A percentile compares a stretch with the other conserved stretches of the same genome.
Evolutionary conservation across 2,329 filamentous ascomycete genomes (phyloP).

Genomic region (Epichloe aotearoae): DNA sequence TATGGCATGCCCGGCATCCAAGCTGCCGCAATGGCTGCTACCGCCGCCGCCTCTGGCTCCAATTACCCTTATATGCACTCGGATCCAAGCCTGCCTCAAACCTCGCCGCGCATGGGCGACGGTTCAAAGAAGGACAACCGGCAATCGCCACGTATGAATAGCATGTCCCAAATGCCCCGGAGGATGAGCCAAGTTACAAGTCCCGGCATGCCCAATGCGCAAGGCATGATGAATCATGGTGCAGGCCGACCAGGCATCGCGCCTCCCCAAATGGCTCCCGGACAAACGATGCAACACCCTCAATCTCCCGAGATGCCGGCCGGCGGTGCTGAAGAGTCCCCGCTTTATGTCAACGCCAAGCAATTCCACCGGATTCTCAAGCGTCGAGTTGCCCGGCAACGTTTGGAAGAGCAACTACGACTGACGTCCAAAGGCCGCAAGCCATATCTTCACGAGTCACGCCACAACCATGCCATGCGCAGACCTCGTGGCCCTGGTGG

Average conservation of each 20-base stretch:
- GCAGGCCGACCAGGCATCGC: slow-evolving; percentile 35
- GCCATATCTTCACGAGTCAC: slow-evolving; percentile 91
- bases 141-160: slow-evolving; percentile 64
- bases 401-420: slow-evolving; percentile 81
- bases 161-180: slow-evolving; percentile 45
- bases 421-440: slow-evolving; percentile 92
- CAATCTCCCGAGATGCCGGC: slow-evolving; percentile 71
- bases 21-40: slow-evolving; percentile 83
- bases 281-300: slow-evolving; percentile 52
- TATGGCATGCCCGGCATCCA: slow-evolving; percentile 76
- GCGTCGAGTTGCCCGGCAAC: slow-evolving; percentile 81
- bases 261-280: slow-evolving; percentile 46
- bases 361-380: slow-evolving; percentile 97
- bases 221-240: slow-evolving; percentile 62
- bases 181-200: slow-evolving; percentile 68
- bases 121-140: slow-evolving; percentile 62
- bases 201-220: slow-evolving; percentile 59
- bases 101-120: slow-evolving; percentile 65
- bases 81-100: slow-evolving; percentile 53
- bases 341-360: slow-evolving; percentile 95
- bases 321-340: slow-evolving; percentile 70
- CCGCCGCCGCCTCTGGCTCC: slow-evolving; percentile 79
- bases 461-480: slow-evolving; percentile 97
- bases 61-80: slow-evolving; percentile 60
- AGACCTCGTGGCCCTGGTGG: slow-evolving; percentile 86